Conservation (phyloP, 2,329 filamentous ascomycete species). For the Didymella arachidicola region DNA sequence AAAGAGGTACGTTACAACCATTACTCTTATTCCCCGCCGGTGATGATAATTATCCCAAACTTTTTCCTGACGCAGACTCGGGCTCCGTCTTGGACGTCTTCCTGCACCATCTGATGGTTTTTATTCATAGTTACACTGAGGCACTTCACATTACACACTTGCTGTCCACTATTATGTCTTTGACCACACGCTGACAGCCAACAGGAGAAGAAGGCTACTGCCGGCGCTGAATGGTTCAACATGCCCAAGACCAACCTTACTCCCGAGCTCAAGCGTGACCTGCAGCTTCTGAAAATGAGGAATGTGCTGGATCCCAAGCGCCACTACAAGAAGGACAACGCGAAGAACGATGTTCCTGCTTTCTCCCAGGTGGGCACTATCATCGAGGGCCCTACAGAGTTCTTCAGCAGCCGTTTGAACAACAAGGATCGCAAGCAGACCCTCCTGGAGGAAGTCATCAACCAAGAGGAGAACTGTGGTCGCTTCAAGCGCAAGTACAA, state of each 20-base stretch:
- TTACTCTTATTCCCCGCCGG: constrained; percentile 49
- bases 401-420: constrained; percentile 78
- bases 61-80: constrained; percentile 73
- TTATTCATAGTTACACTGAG: constrained; percentile 82
- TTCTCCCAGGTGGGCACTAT: constrained; percentile 91
- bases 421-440: constrained; percentile 89
- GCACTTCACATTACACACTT: constrained; percentile 30
- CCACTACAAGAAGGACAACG: constrained; percentile 86
- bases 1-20: constrained; percentile 59
- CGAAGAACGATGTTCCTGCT: constrained; percentile 74
- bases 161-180: constrained; percentile 17
- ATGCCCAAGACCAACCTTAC: constrained; percentile 85
- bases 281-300: constrained; percentile 89
- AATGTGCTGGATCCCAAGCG: constrained; percentile 86
- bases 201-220: constrained; percentile 68
- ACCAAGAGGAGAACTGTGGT: constrained; percentile 67
- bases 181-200: constrained; percentile 33
- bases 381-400: constrained; percentile 87
- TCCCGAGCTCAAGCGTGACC: constrained; percentile 83
- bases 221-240: constrained; percentile 86
- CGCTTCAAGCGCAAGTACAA: constrained; percentile 89
- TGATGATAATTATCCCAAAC: constrained; percentile 82
- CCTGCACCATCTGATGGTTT: constrained; percentile 73
- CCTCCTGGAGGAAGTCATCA: constrained; percentile 83
- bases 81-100: constrained; percentile 81